A percentile compares a stretch with the other conserved stretches of the same genome.
Evolutionary conservation across 345 rosid genomes (phyloP).

Genomic region (Geranium brycei): DNA sequence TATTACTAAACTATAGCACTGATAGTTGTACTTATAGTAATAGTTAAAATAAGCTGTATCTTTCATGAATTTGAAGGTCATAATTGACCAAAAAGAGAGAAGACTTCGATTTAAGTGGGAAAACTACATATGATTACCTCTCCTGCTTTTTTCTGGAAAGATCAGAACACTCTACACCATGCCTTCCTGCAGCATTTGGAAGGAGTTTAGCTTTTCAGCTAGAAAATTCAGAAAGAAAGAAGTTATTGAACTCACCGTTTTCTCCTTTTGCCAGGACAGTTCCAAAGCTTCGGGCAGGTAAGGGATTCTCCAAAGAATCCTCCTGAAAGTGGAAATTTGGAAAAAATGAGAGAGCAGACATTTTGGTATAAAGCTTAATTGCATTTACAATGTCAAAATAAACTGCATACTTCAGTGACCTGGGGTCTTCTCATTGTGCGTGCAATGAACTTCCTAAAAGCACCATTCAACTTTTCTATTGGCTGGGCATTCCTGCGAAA

Average conservation of each 20-base stretch:
- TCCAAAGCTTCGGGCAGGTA: conserved; percentile 65
- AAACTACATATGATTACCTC: conserved; percentile 27
- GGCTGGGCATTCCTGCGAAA: conserved; percentile 61
- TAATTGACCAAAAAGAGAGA: not conserved
- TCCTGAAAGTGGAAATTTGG: conserved; percentile 20
- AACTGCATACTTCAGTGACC: conserved; percentile 30
- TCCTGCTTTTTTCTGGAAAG: conserved; percentile 31
- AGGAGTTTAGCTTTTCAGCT: conserved; percentile 6
- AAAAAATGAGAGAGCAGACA: not conserved
- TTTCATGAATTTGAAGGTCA: no score
- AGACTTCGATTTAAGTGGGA: not conserved
- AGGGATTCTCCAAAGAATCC: conserved; percentile 35
- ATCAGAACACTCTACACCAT: conserved; percentile 24
- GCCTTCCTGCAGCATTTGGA: conserved; percentile 31
- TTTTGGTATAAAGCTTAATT: conserved; percentile 1
- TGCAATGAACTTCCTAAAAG: conserved; percentile 54
- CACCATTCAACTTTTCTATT: conserved; percentile 55
- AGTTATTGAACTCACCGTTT: conserved; percentile 35
- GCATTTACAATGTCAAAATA: not conserved
- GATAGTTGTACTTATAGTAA: no score
- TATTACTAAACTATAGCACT: no score
- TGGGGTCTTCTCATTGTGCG: conserved; percentile 53
- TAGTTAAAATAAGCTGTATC: no score
- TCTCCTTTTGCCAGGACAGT: conserved; percentile 49
- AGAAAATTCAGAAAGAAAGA: conserved; percentile 1